Percentiles rank a stretch among this genome's conserved stretches.
Evolutionary conservation across 345 rosid species (phyloP).

Genomic region (Odontarrhena argentea): DNA sequence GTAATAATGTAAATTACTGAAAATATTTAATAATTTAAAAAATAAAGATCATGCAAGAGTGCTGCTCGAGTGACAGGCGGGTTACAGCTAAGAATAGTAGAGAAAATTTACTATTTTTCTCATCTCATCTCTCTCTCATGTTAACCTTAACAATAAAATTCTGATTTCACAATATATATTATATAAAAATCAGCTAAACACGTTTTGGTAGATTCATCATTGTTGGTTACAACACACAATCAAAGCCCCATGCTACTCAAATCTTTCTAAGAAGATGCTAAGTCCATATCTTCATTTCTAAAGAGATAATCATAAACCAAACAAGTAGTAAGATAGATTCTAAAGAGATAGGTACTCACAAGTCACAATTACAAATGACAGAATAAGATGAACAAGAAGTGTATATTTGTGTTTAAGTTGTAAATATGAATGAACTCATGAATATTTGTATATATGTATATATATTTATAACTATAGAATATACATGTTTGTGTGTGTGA

Average conservation of each 20-base stretch:
- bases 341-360: background rate
- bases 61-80: conserved; percentile 92
- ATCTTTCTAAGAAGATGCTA: conserved; percentile 29
- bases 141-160: conserved; percentile 49
- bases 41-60: conserved; percentile 83
- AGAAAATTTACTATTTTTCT: conserved; percentile 39
- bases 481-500: background rate
- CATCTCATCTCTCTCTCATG: conserved; percentile 49
- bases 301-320: background rate
- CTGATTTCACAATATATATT: conserved; percentile 24
- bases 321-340: conserved; percentile 6
- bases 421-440: background rate
- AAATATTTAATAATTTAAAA: background rate
- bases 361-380: conserved; percentile 1
- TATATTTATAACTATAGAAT: background rate
- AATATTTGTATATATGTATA: background rate
- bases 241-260: conserved; percentile 17
- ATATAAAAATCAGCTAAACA: conserved; percentile 10
- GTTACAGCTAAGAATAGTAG: conserved; percentile 70
- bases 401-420: background rate
- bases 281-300: conserved; percentile 1
- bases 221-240: conserved; percentile 46
- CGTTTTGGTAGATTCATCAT: conserved; percentile 41
- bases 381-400: conserved; percentile 13
- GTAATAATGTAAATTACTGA: conserved; percentile 16